Evolutionary conservation across 805 yeast genomes (phyloP), one percentile per base, ranked within the genome.

Genomic region (Starmera pachycereana): DNA sequence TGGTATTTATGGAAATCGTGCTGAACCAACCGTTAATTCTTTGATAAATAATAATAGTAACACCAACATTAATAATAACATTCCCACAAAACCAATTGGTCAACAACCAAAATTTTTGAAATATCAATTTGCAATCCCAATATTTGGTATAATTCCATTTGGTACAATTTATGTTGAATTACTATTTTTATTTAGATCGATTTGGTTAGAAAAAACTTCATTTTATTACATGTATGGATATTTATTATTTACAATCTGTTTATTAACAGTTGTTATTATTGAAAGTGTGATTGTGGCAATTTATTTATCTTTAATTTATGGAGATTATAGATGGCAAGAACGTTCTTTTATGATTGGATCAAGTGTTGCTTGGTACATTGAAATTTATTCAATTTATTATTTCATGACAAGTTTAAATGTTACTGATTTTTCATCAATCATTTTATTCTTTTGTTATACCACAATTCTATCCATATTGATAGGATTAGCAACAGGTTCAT

Each of bases 141-240:
- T 72, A 0, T 79, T 81, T 50, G 96, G 96, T 3, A 37, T 79
- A 16, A 69, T 83, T 37, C 95, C 96, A 30, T 87, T 85, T 54
- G 78, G 81, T 13, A 77, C 86, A 11, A 78, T 84, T n/a, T 81
- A 80, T 53, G 87, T 83, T 40, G 95, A 87, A 53, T 63, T 87
- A 43, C 61, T 77, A 40, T 81, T 78, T 56, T 70, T 85, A 27
- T 78, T 82, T 63, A 76, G 83, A 56, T 75, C 89, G 2, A 65
- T 85, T 10, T 85, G 95, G 90, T 63, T 80, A 42, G 88, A 83
- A 51, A 81, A 81, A 57, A 74, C 88, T 1, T 74, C 89, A 3
- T 83, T 77, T 52, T 83, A 82, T 58, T 82, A 78, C 63, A 73
- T 78, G 72, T 86, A 82, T 58, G 92, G 95, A 3, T 86, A 84